Evolutionary conservation across 805 yeast genomes (phyloP).

Genomic region (Scheffersomyces lignosus): DNA sequence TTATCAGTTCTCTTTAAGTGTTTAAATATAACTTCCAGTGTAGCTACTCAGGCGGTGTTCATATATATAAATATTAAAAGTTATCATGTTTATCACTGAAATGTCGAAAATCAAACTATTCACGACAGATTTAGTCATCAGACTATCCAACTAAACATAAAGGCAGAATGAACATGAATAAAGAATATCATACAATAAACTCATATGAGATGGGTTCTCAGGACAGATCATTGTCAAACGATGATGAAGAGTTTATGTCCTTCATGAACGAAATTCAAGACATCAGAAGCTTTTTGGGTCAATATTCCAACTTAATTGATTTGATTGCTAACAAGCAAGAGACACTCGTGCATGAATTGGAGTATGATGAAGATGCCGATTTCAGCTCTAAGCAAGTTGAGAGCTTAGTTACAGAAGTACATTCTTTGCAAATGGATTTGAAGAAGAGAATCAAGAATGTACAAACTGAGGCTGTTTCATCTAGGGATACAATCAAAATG

Average conservation of each 20-base stretch:
- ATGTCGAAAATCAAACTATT: too few relatives aligned
- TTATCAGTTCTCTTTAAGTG: too few relatives aligned
- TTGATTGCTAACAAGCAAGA: conserved; percentile 70
- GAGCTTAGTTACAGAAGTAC: conserved; percentile 71
- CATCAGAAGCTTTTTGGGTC: conserved; percentile 67
- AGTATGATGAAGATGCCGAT: conserved; percentile 49
- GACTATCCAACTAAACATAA: too few relatives aligned
- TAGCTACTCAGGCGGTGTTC: too few relatives aligned
- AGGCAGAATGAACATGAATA: too few relatives aligned
- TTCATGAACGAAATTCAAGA: conserved; percentile 25
- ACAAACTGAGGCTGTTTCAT: conserved; percentile 62
- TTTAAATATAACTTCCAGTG: too few relatives aligned
- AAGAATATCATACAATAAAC: conserved; percentile 1
- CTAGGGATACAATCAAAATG: conserved; percentile 69
- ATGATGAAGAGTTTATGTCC: neutral
- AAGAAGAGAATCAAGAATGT: conserved; percentile 75
- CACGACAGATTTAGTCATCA: too few relatives aligned
- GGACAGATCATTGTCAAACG: conserved; percentile 20
- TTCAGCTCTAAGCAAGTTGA: conserved; percentile 76
- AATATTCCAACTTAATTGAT: conserved; percentile 68
- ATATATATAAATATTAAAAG: too few relatives aligned
- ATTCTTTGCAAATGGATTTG: conserved; percentile 71
- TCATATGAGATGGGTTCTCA: conserved; percentile 29
- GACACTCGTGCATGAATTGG: conserved; percentile 69
- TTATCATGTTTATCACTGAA: too few relatives aligned